phyloP scores from a whole-genome alignment of 805 yeast species.

The Saccharomycopsis babjevae region DNA sequence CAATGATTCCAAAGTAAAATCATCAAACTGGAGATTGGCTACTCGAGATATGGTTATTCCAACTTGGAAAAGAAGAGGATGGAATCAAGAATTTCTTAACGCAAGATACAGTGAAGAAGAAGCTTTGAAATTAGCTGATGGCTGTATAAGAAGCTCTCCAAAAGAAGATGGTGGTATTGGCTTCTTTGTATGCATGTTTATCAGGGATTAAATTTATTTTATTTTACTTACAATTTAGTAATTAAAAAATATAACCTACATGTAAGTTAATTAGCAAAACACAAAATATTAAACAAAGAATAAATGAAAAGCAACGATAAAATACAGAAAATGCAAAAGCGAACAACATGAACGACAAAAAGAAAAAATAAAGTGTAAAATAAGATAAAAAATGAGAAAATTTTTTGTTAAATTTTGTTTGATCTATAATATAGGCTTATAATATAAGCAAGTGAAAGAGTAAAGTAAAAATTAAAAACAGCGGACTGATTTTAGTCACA shows the following conservation, averaged over 20 bases:
- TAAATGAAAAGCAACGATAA: background rate
- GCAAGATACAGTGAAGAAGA: conserved; percentile 33
- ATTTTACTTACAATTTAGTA: background rate
- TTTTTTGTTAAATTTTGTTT: background rate
- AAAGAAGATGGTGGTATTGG: conserved; percentile 97
- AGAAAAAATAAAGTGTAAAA: background rate
- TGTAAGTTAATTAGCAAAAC: background rate
- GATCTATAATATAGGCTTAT: too few species aligned
- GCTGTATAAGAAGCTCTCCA: conserved; percentile 80
- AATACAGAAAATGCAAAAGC: background rate
- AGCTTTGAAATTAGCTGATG: conserved; percentile 58
- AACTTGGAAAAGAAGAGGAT: conserved; percentile 80
- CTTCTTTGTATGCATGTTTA: conserved; percentile 90
- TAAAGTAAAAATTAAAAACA: background rate
- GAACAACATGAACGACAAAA: background rate
- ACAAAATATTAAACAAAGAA: background rate
- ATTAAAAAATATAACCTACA: background rate
- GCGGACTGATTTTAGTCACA: background rate
- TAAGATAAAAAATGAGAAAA: background rate
- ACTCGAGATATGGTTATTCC: conserved; percentile 62
- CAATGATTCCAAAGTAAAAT: conserved; percentile 50
- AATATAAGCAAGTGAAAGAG: background rate
- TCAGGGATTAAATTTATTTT: conserved; percentile 27
- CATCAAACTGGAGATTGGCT: conserved; percentile 67
- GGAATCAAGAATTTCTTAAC: conserved; percentile 51